Percentiles rank a stretch among this genome's conserved stretches.
phyloP scores from a whole-genome alignment of 2,329 filamentous ascomycete species.

The Xylariaceae sp. region DNA sequence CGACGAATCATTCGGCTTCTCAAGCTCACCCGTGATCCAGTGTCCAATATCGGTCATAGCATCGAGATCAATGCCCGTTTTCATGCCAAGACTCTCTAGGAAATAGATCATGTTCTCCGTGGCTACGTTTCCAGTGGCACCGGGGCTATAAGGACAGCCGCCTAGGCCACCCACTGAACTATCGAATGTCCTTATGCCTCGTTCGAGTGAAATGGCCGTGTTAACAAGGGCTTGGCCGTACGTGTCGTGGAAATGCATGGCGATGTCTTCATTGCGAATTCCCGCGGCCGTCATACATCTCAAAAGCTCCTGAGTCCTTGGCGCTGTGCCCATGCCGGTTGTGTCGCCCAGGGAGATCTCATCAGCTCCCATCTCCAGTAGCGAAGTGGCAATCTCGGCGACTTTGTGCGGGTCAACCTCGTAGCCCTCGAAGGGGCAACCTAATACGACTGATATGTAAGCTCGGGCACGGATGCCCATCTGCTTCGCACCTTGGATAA shows the following conservation, averaged over 20 bases:
- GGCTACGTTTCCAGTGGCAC: conserved; percentile 63
- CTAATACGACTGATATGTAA: conserved; percentile 76
- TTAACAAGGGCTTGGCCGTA: conserved; percentile 67
- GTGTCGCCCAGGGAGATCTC: conserved; percentile 90
- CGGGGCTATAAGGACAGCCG: conserved; percentile 65
- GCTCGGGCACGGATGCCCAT: conserved; percentile 67
- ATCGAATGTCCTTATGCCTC: conserved; percentile 63
- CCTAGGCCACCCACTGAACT: conserved; percentile 63
- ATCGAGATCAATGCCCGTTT: conserved; percentile 55
- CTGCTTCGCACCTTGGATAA: conserved; percentile 65
- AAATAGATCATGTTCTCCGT: conserved; percentile 41
- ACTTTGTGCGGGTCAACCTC: conserved; percentile 61
- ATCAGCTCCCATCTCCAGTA: conserved; percentile 84
- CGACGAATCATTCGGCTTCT: conserved; percentile 39
- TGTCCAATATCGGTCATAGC: conserved; percentile 52
- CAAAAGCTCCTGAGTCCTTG: conserved; percentile 40
- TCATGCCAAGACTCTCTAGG: conserved; percentile 52
- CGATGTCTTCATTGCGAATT: conserved; percentile 52
- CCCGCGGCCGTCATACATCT: conserved; percentile 46
- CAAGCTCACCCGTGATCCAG: conserved; percentile 53
- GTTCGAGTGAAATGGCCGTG: conserved; percentile 58
- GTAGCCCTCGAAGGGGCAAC: conserved; percentile 71
- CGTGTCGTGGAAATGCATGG: conserved; percentile 70
- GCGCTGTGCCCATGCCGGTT: conserved; percentile 75
- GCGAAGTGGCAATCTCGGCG: conserved; percentile 60